Conservation (phyloP, 257 asterid species). For the Cynanchum wilfordii region DNA sequence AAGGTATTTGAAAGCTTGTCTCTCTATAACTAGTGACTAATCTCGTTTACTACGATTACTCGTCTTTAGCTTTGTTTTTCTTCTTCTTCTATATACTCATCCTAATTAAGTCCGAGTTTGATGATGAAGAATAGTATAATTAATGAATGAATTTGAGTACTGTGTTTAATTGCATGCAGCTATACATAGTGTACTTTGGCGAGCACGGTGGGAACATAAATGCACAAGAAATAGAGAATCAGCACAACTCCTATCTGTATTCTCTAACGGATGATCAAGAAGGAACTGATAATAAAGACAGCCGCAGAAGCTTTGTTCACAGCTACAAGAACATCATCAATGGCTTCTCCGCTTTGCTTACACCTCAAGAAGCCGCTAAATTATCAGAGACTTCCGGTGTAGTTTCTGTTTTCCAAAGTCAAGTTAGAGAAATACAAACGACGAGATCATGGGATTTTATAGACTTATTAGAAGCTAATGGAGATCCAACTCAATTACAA, state of each 20-base stretch:
- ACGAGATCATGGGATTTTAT: constrained; percentile 54
- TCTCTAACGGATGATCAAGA: constrained; percentile 27
- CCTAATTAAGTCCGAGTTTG: too few species aligned
- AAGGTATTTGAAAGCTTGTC: neutral
- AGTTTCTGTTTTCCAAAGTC: constrained; percentile 39
- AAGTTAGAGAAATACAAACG: constrained; percentile 37
- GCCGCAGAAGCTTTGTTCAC: constrained; percentile 15
- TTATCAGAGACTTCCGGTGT: constrained; percentile 50
- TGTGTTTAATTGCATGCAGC: neutral
- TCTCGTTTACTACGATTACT: too few species aligned
- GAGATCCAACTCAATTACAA: too few species aligned
- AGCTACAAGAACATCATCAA: constrained; percentile 44
- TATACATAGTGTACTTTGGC: constrained; percentile 42
- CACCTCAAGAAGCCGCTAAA: constrained; percentile 36
- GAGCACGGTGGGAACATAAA: constrained; percentile 35
- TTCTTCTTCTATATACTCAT: too few species aligned
- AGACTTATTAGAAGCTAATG: constrained; percentile 22
- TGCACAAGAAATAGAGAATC: constrained; percentile 32
- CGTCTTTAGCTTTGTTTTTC: too few species aligned
- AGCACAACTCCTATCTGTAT: constrained; percentile 31
- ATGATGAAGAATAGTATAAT: too few species aligned
- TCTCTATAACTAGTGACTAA: too few species aligned
- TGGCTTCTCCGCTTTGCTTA: constrained; percentile 55
- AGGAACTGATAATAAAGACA: neutral
- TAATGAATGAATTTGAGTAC: too few species aligned